Conservation (phyloP, 805 yeast species). For the Pichia paraexigua region DNA sequence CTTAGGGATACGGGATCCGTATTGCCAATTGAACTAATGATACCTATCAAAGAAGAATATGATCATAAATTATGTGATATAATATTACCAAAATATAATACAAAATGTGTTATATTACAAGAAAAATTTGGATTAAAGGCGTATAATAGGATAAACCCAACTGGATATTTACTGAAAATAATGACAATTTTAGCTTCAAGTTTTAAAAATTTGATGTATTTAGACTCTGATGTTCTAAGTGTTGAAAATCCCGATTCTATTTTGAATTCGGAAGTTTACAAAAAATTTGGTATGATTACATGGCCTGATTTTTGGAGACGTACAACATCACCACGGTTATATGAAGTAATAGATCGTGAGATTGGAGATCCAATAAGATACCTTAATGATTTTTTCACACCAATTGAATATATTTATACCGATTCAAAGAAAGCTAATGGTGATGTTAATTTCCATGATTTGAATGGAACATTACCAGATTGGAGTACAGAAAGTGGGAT, state of each 20-base stretch:
- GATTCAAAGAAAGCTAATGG: conserved; percentile 14
- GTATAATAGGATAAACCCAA: conserved; percentile 17
- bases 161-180: conserved; percentile 33
- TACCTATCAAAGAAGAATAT: conserved; percentile 12
- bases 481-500: conserved; percentile 65
- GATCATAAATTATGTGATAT: conserved; percentile 26
- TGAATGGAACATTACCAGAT: conserved; percentile 57
- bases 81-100: conserved; percentile 32
- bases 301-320: conserved; percentile 80
- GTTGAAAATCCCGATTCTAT: conserved; percentile 34
- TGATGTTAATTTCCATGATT: conserved; percentile 45
- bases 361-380: conserved; percentile 26
- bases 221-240: conserved; percentile 43
- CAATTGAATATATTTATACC: conserved; percentile 21
- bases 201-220: conserved; percentile 36
- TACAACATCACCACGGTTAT: conserved; percentile 54
- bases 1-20: conserved; percentile 36
- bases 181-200: conserved; percentile 39
- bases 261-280: conserved; percentile 35
- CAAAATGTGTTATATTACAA: conserved; percentile 35
- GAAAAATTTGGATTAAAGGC: conserved; percentile 27
- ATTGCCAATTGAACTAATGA: conserved; percentile 27
- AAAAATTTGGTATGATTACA: conserved; percentile 43
- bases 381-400: conserved; percentile 22
- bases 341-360: conserved; percentile 26